These are phyloP conservation scores for Apiospora rasikravindrae DNA, from an alignment of 2,329 filamentous ascomycete species.

Conservation along the genomic window DNA sequence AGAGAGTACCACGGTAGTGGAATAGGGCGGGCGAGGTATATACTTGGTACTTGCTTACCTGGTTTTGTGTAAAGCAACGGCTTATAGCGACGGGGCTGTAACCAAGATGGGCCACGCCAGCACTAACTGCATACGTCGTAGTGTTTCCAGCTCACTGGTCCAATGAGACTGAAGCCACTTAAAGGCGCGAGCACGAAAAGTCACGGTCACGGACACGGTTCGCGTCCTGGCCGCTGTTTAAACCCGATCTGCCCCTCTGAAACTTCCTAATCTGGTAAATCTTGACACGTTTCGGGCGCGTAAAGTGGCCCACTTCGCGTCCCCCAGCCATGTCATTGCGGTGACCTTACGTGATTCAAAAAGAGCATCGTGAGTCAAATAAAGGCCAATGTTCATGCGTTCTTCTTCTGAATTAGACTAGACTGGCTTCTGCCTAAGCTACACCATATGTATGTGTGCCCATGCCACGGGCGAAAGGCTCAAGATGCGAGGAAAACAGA, in stretches of 20 bases:
- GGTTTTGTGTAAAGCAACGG: neutral
- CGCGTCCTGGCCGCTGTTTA: neutral
- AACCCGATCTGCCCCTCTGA: neutral
- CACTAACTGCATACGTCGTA: too few species aligned
- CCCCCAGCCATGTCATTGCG: constrained; percentile 13
- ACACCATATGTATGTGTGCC: neutral
- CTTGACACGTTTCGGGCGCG: constrained; percentile 12
- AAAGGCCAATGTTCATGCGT: constrained; percentile 5
- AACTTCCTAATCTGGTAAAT: constrained; percentile 8
- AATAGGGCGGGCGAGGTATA: too few species aligned
- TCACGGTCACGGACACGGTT: neutral
- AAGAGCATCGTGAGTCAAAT: constrained; percentile 5
- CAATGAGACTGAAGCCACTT: neutral
- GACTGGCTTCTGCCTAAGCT: constrained; percentile 4
- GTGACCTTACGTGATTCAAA: neutral
- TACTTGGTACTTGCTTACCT: too few species aligned
- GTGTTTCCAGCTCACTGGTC: neutral
- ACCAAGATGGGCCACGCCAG: too few species aligned
- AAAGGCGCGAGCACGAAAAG: constrained; percentile 4
- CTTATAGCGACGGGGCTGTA: neutral
- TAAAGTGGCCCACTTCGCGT: constrained; percentile 13
- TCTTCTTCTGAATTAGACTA: neutral
- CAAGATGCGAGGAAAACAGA: neutral
- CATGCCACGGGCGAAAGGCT: neutral
- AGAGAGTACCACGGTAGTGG: too few species aligned